phyloP scores from a whole-genome alignment of 1,139 yeast genomes.

The Kodamaea alishanica region DNA sequence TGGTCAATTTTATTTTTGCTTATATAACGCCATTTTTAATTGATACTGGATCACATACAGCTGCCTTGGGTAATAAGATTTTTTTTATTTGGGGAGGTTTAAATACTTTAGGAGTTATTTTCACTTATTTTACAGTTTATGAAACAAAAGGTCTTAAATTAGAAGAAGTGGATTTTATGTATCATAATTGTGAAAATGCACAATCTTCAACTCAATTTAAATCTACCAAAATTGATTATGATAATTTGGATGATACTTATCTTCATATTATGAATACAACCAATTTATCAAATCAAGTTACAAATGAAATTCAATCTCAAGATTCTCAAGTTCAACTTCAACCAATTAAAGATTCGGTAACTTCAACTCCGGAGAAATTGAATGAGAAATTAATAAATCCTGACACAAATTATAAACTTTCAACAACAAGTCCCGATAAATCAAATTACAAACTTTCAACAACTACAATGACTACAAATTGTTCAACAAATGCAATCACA shows the following conservation, averaged over 20 bases:
- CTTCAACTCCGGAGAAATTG: too few relatives aligned
- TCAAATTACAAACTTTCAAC: too few relatives aligned
- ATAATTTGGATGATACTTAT: constrained; percentile 12
- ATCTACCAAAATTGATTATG: constrained; percentile 36
- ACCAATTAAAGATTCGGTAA: too few relatives aligned
- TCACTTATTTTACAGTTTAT: constrained; percentile 39
- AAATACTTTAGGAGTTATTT: constrained; percentile 48
- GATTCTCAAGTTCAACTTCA: too few relatives aligned
- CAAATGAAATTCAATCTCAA: too few relatives aligned
- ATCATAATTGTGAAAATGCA: constrained; percentile 43
- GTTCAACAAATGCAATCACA: too few relatives aligned
- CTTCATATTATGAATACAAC: neutral
- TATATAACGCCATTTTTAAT: constrained; percentile 68
- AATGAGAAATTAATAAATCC: too few relatives aligned
- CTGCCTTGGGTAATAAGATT: constrained; percentile 62
- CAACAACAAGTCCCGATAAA: too few relatives aligned
- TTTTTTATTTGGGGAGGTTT: constrained; percentile 75
- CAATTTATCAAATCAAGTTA: neutral
- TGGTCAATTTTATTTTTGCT: constrained; percentile 70
- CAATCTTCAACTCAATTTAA: constrained; percentile 38
- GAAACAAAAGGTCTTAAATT: constrained; percentile 47
- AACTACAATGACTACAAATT: too few relatives aligned
- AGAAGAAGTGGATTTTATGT: constrained; percentile 44
- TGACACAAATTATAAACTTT: too few relatives aligned
- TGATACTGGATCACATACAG: constrained; percentile 58